Base-by-base conservation (phyloP, 331 rosid genomes). In the Cydonia oblonga region DNA sequence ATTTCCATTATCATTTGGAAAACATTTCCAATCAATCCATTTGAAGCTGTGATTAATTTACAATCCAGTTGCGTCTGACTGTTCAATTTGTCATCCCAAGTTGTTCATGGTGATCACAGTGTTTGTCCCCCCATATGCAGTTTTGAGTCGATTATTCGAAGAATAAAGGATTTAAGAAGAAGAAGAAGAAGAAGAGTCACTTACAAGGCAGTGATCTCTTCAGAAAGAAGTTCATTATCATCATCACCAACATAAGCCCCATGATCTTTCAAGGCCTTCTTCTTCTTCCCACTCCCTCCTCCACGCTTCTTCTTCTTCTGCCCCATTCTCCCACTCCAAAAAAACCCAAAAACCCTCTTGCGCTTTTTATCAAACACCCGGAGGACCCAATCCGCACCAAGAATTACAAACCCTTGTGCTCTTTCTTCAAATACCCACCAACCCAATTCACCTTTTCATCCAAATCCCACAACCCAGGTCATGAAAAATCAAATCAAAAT, bases 121-220 rank as follows among this genome's bases (percentile, higher is more conserved):
- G 40, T 23, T 28, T 61, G 30, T 25, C 64, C 32, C 22, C 7
- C 38, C 38, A 16, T 3, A 26, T 28, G 66, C 66, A 62, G 42
- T 16, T 62, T 9, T 28, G 1, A 28, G 24, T 62, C 42, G 29
- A 44, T 40, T 16, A 9, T 7, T 28, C 24, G 38, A 46, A 46
- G 28, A 79, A 49, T 13, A 29, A 78, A 64, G 32, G 68, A 44
- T 24, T 20, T 3, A n/a, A 72, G 11, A 33, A 13, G 15, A 65
- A 14, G 15, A 14, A 63, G 29, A 40, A 40, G 11, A 35, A 13
- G 19, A 14, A 63, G 38, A 65, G 28, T 42, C 14, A 35, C 89
- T 86, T 87, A 93, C 97, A 93, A 51, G 75, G 97, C 98, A 23
- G 98, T 93, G 56, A 93, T 86, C 82, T 93, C 98, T 40, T 40